Base-by-base conservation (phyloP, 805 yeast species). In the Saturnispora ahearnii region DNA sequence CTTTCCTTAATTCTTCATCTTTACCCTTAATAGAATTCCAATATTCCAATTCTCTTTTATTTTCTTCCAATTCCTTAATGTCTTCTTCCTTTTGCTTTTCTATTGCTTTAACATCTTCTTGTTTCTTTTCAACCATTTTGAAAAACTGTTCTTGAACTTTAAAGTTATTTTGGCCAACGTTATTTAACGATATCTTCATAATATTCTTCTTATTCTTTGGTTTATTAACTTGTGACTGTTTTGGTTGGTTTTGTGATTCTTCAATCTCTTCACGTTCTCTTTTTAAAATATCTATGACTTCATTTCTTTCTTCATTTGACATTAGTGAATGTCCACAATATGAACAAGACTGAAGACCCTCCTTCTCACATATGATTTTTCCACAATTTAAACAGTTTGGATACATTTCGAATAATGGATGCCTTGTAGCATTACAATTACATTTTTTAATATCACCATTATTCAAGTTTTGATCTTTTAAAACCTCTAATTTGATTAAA, bases 301-400 rank as follows among this genome's bases (percentile, higher is more conserved):
- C 80, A 4, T 59, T 54, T 57, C 79, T 74, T 55, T 90, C 96
- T n/a, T 74, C 75, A 10, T 66, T 62, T 5, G 80, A 73, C 18
- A 93, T 70, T 40, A 93, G 66, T 32, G 80, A 84, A 26, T 73
- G 62, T 0, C 88, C 87, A 68, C 99, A 93, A 54, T 68, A 84
- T 2, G 93, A 76, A 61, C 99, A 93, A 3, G 93, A 93, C 52
- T 90, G 93, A 24, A 87, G 69, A 0, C 98, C 98, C 61, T 93
- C 98, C 57, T 82, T 82, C 4, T 76, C 74, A 69, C 99, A 93
- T 2, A 93, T 87, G 40, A 93, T 87, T 64, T 89, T 87, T 10
- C 99, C 99, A 64, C 99, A 93, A 52, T 84, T 81, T 38, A 93
- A 67, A 59, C 99, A 93, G 62, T 93, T 93, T 1, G 99, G 98